phyloP scores from a whole-genome alignment of 441 rosid species.

The Mallotus japonicus region DNA sequence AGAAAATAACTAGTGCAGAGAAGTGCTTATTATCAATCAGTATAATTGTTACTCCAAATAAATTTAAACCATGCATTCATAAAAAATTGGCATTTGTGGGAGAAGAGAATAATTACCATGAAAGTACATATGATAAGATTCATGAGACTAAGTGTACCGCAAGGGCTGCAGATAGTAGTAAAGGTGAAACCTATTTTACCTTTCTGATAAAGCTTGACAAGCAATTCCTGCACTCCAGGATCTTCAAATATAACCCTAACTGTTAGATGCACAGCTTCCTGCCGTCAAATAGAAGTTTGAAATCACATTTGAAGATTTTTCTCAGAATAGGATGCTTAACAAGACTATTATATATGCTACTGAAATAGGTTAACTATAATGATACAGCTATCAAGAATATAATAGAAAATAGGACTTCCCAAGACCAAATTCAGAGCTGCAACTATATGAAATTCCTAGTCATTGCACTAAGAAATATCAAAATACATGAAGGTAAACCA shows the following conservation, averaged over 20 bases:
- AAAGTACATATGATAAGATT: background rate
- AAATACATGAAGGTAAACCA: background rate
- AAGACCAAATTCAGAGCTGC: background rate
- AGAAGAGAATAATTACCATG: background rate
- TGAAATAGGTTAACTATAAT: background rate
- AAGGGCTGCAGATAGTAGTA: background rate
- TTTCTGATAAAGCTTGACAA: slow-evolving; percentile 91
- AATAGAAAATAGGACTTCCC: slow-evolving; percentile 9
- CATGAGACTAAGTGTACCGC: background rate
- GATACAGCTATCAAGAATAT: background rate
- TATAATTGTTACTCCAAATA: background rate
- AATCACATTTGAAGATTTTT: background rate
- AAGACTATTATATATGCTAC: slow-evolving; percentile 1
- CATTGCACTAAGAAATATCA: background rate
- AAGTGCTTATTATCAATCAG: background rate
- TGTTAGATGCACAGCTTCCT: slow-evolving; percentile 97
- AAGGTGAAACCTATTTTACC: slow-evolving; percentile 42
- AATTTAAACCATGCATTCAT: background rate
- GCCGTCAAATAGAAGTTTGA: slow-evolving; percentile 26
- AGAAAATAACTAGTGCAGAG: background rate
- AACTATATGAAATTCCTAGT: background rate
- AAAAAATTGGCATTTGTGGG: background rate
- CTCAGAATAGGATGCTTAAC: slow-evolving; percentile 3
- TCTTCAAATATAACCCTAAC: slow-evolving; percentile 95
- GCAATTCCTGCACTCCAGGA: slow-evolving; percentile 96